Evolutionary conservation across 768 basidiomycete species (phyloP).

Genomic region (Porphyrellus cyaneotinctus): DNA sequence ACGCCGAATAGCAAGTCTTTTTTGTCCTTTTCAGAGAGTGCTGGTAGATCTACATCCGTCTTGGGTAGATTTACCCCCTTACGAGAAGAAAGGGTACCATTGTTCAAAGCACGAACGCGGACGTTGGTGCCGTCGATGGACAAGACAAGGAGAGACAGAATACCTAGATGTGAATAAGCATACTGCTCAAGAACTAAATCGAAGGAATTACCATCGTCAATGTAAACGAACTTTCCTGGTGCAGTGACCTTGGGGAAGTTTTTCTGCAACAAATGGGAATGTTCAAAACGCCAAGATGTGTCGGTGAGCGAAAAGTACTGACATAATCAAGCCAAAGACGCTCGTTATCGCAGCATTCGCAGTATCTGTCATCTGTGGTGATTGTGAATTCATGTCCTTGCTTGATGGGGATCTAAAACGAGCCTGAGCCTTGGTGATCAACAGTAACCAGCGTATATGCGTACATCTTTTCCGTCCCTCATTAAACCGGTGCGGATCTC

Average conservation of each 20-base stretch:
- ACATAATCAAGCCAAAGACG: conserved; percentile 93
- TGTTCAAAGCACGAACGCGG: conserved; percentile 84
- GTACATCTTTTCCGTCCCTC: conserved; percentile 78
- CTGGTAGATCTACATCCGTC: conserved; percentile 95
- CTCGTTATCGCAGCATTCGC: conserved; percentile 76
- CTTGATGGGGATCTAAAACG: conserved; percentile 63
- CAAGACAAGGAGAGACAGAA: conserved; percentile 89
- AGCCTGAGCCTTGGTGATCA: conserved; percentile 2
- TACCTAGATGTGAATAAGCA: conserved; percentile 39
- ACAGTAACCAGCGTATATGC: conserved; percentile 30
- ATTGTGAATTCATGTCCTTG: conserved; percentile 95
- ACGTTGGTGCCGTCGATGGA: conserved; percentile 80
- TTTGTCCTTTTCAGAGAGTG: conserved; percentile 98
- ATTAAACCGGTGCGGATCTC: conserved; percentile 98
- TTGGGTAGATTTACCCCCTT: conserved; percentile 99
- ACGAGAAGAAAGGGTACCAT: conserved; percentile 87
- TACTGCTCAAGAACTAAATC: neutral
- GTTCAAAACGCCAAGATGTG: conserved; percentile 1
- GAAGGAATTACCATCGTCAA: conserved; percentile 76
- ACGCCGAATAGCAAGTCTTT: conserved; percentile 92
- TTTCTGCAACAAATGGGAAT: conserved; percentile 39
- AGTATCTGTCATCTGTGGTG: conserved; percentile 79
- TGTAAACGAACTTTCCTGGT: conserved; percentile 95
- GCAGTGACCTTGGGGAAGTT: conserved; percentile 95
- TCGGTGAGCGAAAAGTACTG: conserved; percentile 29